Conservation (phyloP, 306 rosid genomes). For the Begonia loranthoides region DNA sequence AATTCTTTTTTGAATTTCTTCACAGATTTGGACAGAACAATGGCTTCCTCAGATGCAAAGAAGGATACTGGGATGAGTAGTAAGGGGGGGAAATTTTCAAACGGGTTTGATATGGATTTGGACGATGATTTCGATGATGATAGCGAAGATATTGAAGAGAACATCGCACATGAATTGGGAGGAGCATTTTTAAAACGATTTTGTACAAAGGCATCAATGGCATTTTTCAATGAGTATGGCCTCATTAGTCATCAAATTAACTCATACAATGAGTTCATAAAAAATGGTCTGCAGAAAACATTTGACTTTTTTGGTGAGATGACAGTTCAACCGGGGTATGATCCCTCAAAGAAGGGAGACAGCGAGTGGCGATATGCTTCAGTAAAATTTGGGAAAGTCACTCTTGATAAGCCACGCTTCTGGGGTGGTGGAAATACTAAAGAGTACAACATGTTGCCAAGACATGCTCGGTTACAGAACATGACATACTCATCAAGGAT, state of each 20-base stretch:
- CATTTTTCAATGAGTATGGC: conserved; percentile 54
- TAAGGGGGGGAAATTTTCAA: conserved; percentile 3
- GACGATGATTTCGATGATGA: conserved; percentile 13
- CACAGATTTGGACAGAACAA: conserved; percentile 20
- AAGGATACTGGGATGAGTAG: conserved; percentile 35
- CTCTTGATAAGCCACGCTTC: conserved; percentile 52
- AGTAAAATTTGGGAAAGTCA: conserved; percentile 57
- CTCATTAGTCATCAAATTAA: conserved; percentile 82
- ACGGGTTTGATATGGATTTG: conserved; percentile 15
- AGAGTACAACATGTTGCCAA: conserved; percentile 63
- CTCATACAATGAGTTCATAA: conserved; percentile 53
- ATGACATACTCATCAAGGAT: conserved; percentile 80
- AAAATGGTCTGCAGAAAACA: conserved; percentile 35
- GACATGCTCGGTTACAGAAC: conserved; percentile 87
- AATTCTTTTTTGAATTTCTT: background rate
- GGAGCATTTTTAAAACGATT: conserved; percentile 16
- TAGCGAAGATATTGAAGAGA: conserved; percentile 13
- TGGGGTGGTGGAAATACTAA: conserved; percentile 57
- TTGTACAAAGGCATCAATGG: conserved; percentile 37
- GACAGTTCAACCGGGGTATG: conserved; percentile 54
- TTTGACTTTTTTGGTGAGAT: conserved; percentile 66
- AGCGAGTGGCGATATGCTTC: conserved; percentile 58
- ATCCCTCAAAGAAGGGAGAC: conserved; percentile 80
- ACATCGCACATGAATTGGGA: conserved; percentile 27
- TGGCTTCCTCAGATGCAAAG: conserved; percentile 32